Evolutionary conservation across 208 protist genomes (phyloP), one percentile per base, ranked within the genome.

Genomic region (Trypanosomatidae sp.): DNA sequence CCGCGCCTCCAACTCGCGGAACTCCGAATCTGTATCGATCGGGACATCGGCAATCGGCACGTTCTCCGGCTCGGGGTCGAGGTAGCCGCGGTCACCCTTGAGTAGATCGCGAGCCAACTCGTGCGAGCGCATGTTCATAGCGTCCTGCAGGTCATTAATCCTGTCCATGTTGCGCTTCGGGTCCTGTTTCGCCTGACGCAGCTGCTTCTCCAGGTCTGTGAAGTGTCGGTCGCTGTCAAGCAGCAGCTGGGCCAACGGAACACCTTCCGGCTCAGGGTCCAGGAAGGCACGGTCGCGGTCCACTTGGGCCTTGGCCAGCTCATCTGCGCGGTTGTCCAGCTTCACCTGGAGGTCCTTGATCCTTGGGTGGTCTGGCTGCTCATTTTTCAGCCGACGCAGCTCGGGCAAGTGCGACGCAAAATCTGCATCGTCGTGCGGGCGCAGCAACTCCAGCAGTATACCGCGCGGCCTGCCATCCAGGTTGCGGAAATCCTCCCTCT

Each of bases 21-120:
- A 91, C 44, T 79, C 65, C 44, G 76, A 66, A 64, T 94, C 89
- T 22, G 82, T 65, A 43, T 87, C 79, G 43, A 92, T 79, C 47
- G 73, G 84, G 36, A 94, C 69, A 65, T 91, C 75, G 22, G 44
- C 65, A 25, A 96, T 75, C 19, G 89, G 86, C 52, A 96, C 83
- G 33, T 87, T 88, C 69, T 94, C 88, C 19, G 90, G 89, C 56
- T 90, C 80, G n/a, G 81, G 80, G 74, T 93, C 87, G 46, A 96
- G 80, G 75, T 90, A 93, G 66, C 73, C 82, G 73, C 87, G 87
- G 66, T 90, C 88, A 33, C 87, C 82, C 74, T 84, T 76, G 47
- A 95, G 73, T 50, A 79, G 67, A 36, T 87, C 86, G 8, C 69
- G 74, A n/a, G 87, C 90, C 39, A 95, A 64, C 79, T 91, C 86